These are phyloP conservation scores for Suillus lakei DNA, from an alignment of 768 basidiomycete genomes.

Conservation along the genomic window DNA sequence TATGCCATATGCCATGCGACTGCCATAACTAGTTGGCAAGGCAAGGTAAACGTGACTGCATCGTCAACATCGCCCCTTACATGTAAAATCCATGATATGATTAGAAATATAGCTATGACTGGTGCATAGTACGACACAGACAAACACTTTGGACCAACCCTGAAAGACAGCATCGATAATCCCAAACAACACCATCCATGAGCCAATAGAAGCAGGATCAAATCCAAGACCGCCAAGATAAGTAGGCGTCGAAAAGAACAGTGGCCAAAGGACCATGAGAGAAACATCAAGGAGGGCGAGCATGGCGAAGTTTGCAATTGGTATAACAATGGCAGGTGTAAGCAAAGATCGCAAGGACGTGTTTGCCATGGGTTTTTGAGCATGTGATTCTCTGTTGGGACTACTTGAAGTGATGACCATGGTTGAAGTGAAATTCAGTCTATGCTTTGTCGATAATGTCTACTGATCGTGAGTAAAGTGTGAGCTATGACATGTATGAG, in stretches of 20 bases:
- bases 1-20: conserved; percentile 47
- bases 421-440: neutral
- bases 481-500: neutral
- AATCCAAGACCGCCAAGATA: conserved; percentile 48
- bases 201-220: conserved; percentile 46
- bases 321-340: conserved; percentile 41
- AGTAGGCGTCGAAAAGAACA: conserved; percentile 50
- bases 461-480: neutral
- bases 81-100: conserved; percentile 47
- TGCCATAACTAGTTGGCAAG: conserved; percentile 25
- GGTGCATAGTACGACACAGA: conserved; percentile 45
- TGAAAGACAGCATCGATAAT: conserved; percentile 44
- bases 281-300: conserved; percentile 49
- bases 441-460: neutral
- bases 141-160: conserved; percentile 43
- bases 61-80: conserved; percentile 34
- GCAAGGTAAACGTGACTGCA: conserved; percentile 43
- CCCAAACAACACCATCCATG: conserved; percentile 40
- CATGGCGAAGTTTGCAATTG: conserved; percentile 45
- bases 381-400: neutral
- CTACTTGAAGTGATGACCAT: neutral
- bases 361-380: conserved; percentile 25
- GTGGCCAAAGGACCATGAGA: conserved; percentile 44
- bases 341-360: conserved; percentile 33
- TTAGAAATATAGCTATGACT: conserved; percentile 47